Evolutionary conservation across 129 eudicot genomes (phyloP).

Genomic region (Pulicaria dysenterica): DNA sequence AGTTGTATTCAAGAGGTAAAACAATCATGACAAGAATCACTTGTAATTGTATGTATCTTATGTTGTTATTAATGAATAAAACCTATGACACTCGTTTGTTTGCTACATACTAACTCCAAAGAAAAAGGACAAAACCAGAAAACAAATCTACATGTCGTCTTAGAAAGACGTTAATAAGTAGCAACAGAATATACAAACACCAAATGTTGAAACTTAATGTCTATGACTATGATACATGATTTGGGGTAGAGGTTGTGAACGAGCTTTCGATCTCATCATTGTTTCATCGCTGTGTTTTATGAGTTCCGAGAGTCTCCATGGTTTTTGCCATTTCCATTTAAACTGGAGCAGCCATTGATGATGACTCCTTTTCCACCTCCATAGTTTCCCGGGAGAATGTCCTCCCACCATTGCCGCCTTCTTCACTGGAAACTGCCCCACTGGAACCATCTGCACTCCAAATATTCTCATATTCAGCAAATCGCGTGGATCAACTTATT

Average conservation of each 20-base stretch:
- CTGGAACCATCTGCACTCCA: slow-evolving; percentile 74
- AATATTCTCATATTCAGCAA: slow-evolving; percentile 1
- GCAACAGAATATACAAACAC: slow-evolving; percentile 25
- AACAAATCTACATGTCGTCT: slow-evolving; percentile 28
- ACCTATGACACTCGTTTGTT: slow-evolving; percentile 21
- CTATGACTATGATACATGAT: slow-evolving; percentile 49
- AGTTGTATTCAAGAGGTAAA: slow-evolving; percentile 20
- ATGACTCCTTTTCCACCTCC: slow-evolving; percentile 99
- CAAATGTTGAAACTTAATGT: slow-evolving; percentile 37
- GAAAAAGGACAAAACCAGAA: background rate
- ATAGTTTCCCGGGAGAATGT: slow-evolving; percentile 73
- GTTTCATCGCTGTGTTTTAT: slow-evolving; percentile 87
- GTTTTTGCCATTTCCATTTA: slow-evolving; percentile 99
- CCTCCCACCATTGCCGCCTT: slow-evolving; percentile 59
- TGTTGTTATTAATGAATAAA: slow-evolving; percentile 10
- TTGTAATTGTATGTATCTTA: slow-evolving; percentile 26
- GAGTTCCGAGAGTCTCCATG: slow-evolving; percentile 92
- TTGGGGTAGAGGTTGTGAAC: slow-evolving; percentile 59
- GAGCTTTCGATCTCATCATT: slow-evolving; percentile 63
- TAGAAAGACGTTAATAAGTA: slow-evolving; percentile 7
- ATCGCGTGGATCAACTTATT: background rate
- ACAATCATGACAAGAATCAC: slow-evolving; percentile 32
- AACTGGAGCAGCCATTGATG: slow-evolving; percentile 97
- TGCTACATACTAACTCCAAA: slow-evolving; percentile 27
- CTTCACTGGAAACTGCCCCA: slow-evolving; percentile 76